Evolutionary conservation across 2,329 filamentous ascomycete species (phyloP), one percentile per base, ranked within the genome.

Genomic region (Cytospora schulzeri): DNA sequence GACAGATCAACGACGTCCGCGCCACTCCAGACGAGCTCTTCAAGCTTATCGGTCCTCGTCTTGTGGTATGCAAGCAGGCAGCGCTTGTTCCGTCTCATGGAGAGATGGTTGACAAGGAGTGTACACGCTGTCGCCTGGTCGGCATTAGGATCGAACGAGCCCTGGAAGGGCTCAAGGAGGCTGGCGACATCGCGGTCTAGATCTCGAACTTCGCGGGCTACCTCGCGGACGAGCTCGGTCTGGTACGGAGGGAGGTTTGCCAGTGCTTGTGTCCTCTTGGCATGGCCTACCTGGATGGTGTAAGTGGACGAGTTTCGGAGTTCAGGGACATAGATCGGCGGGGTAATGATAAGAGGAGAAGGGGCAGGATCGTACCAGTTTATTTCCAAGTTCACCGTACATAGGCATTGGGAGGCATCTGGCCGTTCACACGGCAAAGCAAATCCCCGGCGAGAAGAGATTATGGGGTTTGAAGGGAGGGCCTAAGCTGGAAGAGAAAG

Each of bases 31-130:
- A 93, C 94, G 73, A 97, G 88, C 74, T 94, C 91, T 74, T 98
- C 95, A 11, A 99, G 82, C 76, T 96, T 96, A 74, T 97, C 91
- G 2, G 91, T 91, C 58, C 95, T 87, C 22, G 92, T 93, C 35
- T 91, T 88, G 75, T 99, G 95, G 74, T 99, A 99, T 4, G 94
- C 93, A 8, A 99, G 85, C 24, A 99, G 83, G 73, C 95, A 99
- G 52, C 95, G 89, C 77, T 99, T 99, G 77, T 99, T 97, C 62
- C 95, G 86, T 57, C 95, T 89, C 91, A 98, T 97, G 70, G 91
- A 93, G 14, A 99, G 81, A 75, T 99, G 94, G 75, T 97, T 91
- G 67, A 98, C 93, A 26, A 99, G 86, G 28, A 99, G 83, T 1
- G 92, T 91, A 74, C 92, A 96, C 3, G 94, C 93, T 35, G 90